Evolutionary conservation across 176 grass and related monocot species (phyloP).

Genomic region (Oryza australiensis): DNA sequence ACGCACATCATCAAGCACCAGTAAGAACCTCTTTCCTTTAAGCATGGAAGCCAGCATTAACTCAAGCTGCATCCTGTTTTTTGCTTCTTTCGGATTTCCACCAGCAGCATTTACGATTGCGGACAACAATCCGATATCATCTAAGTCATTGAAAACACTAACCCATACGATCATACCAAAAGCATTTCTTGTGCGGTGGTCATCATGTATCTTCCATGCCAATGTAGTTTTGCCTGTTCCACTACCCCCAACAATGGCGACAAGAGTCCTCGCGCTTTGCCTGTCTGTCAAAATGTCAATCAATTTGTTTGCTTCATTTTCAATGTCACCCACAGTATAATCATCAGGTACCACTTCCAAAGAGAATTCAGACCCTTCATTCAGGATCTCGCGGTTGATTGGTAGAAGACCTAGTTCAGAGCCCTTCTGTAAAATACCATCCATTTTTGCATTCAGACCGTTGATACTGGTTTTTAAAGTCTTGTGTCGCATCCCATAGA

Average conservation of each 20-base stretch:
- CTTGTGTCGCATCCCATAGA: conserved; percentile 2
- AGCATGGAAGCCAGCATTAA: conserved; percentile 41
- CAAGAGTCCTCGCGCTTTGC: conserved; percentile 19
- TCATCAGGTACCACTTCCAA: conserved; percentile 1
- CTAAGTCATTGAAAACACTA: conserved; percentile 21
- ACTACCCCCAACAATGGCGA: conserved; percentile 36
- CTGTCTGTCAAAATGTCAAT: conserved; percentile 39
- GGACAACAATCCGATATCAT: conserved; percentile 40
- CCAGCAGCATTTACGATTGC: conserved; percentile 43
- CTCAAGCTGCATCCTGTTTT: conserved; percentile 46
- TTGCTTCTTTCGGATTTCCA: conserved; percentile 37
- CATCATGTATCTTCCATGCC: conserved; percentile 40
- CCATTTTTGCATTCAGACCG: conserved; percentile 28
- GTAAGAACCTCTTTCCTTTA: conserved; percentile 50
- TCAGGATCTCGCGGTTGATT: not conserved
- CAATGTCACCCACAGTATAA: conserved; percentile 35
- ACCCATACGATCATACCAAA: conserved; percentile 48
- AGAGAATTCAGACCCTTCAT: not conserved
- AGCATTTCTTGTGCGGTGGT: conserved; percentile 39
- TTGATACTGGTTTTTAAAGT: conserved; percentile 28
- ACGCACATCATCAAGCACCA: conserved; percentile 46
- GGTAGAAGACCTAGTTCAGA: conserved; percentile 19
- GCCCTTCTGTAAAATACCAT: conserved; percentile 24
- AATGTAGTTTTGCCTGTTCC: conserved; percentile 56
- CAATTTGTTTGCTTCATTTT: conserved; percentile 39